A percentile compares a stretch with the other conserved stretches of the same genome.
phyloP scores from a whole-genome alignment of 495 filamentous ascomycete genomes.

The Hypomontagnella submonticulosa region DNA sequence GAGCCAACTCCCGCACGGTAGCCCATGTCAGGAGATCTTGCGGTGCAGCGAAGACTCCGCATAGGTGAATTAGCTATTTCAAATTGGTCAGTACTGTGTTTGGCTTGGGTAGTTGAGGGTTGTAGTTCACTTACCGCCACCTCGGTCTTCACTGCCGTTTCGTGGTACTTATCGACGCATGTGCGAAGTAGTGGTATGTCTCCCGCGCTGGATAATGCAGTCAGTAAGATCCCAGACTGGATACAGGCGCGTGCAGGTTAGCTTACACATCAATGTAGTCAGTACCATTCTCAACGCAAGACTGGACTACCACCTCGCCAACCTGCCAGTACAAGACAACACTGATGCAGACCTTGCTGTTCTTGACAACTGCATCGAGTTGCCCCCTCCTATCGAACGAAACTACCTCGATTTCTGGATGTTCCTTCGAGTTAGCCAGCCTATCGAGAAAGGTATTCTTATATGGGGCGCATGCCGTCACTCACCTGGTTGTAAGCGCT shows the following conservation, averaged over 20 bases:
- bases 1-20: conserved; percentile 68
- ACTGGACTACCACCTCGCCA: conserved; percentile 77
- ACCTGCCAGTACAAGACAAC: conserved; percentile 79
- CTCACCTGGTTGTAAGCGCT: conserved; percentile 73
- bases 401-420: conserved; percentile 27
- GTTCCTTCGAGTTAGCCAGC: conserved; percentile 5
- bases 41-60: conserved; percentile 75
- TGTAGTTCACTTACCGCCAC: conserved; percentile 75
- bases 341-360: conserved; percentile 74
- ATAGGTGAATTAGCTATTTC: conserved; percentile 56
- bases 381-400: conserved; percentile 62
- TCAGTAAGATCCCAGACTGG: neutral
- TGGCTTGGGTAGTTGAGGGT: neutral
- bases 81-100: neutral
- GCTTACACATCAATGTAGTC: conserved; percentile 76
- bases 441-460: neutral
- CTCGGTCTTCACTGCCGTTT: conserved; percentile 72
- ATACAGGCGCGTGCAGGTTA: neutral
- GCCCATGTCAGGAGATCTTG: conserved; percentile 75
- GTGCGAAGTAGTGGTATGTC: conserved; percentile 76
- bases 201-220: conserved; percentile 59
- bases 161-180: conserved; percentile 78
- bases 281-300: conserved; percentile 79
- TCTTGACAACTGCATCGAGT: conserved; percentile 66
- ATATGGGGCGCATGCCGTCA: neutral